A percentile compares a stretch with the other conserved stretches of the same genome.
Conservation (phyloP, 2,329 filamentous ascomycete genomes). For the Alternaria sp. region DNA sequence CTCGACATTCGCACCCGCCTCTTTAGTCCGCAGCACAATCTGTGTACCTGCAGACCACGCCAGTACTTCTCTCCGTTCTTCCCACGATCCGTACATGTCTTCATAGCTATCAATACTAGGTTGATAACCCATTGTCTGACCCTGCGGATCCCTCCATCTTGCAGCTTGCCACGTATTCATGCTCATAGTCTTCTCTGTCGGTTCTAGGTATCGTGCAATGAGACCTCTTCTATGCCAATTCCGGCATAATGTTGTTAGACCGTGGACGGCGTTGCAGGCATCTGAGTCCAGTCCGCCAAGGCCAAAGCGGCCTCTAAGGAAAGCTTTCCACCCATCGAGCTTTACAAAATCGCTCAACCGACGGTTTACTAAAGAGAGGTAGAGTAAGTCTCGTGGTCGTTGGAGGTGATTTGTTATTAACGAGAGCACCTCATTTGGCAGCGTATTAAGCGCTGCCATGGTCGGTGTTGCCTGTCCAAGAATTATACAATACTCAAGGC, state of each 20-base stretch:
- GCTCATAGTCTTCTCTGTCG: slow-evolving; percentile 48
- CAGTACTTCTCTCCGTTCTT: slow-evolving; percentile 63
- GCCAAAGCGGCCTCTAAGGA: slow-evolving; percentile 44
- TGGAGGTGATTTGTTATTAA: slow-evolving; percentile 43
- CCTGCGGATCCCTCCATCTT: slow-evolving; percentile 54
- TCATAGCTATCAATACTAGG: slow-evolving; percentile 68
- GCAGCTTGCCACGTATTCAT: slow-evolving; percentile 46
- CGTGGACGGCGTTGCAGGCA: slow-evolving; percentile 56
- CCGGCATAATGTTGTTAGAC: slow-evolving; percentile 64
- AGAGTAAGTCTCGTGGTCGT: slow-evolving; percentile 36
- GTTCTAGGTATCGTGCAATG: slow-evolving; percentile 62
- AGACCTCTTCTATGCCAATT: slow-evolving; percentile 66
- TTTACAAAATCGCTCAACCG: slow-evolving; percentile 38
- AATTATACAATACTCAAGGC: neutral
- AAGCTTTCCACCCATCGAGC: slow-evolving; percentile 48
- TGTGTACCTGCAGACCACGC: slow-evolving; percentile 69
- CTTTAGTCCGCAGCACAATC: slow-evolving; percentile 60
- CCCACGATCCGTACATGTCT: slow-evolving; percentile 51
- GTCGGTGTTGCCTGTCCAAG: neutral
- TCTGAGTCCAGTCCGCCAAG: slow-evolving; percentile 37
- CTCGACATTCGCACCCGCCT: slow-evolving; percentile 48
- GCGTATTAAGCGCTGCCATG: slow-evolving; percentile 37
- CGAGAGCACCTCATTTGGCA: slow-evolving; percentile 48
- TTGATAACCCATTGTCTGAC: slow-evolving; percentile 67
- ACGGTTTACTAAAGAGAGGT: slow-evolving; percentile 37